These are phyloP conservation scores for Sporodiniella umbellata DNA, from an alignment of 371 early-diverging fungal species.

Conservation along the genomic window DNA sequence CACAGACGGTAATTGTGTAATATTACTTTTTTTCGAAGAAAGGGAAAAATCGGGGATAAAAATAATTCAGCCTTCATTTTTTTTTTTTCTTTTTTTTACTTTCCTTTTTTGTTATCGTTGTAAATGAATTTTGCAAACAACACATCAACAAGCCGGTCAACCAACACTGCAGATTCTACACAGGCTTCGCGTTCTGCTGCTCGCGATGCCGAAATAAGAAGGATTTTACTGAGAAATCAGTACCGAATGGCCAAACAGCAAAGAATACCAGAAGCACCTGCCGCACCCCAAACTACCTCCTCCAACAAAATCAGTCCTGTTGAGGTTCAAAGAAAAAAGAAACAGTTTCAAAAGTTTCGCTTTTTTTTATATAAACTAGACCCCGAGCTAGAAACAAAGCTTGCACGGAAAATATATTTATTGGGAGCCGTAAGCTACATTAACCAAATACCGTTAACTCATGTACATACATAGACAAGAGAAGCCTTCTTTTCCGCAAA, in stretches of 20 bases:
- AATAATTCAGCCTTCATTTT: too few species aligned
- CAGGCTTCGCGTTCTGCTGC: not conserved
- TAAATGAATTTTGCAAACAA: not conserved
- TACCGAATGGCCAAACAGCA: not conserved
- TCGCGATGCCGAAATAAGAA: not conserved
- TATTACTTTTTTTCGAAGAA: too few species aligned
- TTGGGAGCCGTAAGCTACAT: conserved; percentile 29
- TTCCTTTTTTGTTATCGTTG: not conserved
- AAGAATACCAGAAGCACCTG: not conserved
- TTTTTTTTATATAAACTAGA: not conserved
- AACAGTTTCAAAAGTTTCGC: not conserved
- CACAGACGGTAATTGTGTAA: too few species aligned
- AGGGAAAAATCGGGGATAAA: too few species aligned
- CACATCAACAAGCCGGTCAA: not conserved
- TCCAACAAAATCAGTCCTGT: not conserved
- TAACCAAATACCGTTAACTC: too few species aligned
- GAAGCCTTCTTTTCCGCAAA: conserved; percentile 44
- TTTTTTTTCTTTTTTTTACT: not conserved
- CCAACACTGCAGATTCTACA: not conserved
- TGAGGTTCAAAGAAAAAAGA: not conserved
- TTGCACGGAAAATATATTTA: conserved; percentile 2
- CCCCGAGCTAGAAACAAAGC: not conserved
- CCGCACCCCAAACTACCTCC: not conserved
- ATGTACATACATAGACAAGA: conserved; percentile 18
- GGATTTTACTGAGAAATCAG: not conserved